Evolutionary conservation across 257 asterid species (phyloP), one percentile per base, ranked within the genome.

Genomic region (Verbascum thapsus): DNA sequence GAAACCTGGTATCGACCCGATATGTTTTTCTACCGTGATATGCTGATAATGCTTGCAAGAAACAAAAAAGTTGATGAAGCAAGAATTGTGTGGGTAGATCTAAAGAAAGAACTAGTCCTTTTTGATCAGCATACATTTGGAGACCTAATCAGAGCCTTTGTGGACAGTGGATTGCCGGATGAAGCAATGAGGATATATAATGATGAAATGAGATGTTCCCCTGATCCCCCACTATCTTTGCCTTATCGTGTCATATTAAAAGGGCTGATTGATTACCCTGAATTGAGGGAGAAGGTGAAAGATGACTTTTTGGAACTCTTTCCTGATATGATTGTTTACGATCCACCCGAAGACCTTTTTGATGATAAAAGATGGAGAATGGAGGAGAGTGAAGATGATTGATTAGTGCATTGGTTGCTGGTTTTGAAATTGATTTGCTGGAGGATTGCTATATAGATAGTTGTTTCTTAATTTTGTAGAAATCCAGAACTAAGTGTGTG

Each of bases 111-210:
- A 78, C 81, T 69, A 58, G 91, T 92, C 42, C 88, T 77, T 74
- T 92, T 92, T 48, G 96, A 92, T 76, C 99, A 92, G 78, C 99
- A 87, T 55, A 92, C 96, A 1, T 92, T 89, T 69, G 97, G 99
- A 39, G 97, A 89, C 67, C 87, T 92, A n/a, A 52, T 92, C 34
- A 77, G 95, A 80, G 95, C 97, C 11, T 92, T 89, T 72, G 70
- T 85, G 40, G 94, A 87, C 61, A 64, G 80, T 26, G 88, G 90
- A 30, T 61, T 79, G 72, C 87, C 85, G 3, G 72, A 68, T 34
- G 95, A 87, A 73, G 99, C 97, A 11, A 89, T 89, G 97, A 49
- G 76, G 17, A 78, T 87, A 60, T 92, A 89, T 20, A 80, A 87
- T n/a, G 81, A 87, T n/a, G 95, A 92, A 61, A 92, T 89, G 97